These are phyloP conservation scores for Colletotrichum sublineola DNA, from an alignment of 2,329 filamentous ascomycete genomes.

Conservation along the genomic window DNA sequence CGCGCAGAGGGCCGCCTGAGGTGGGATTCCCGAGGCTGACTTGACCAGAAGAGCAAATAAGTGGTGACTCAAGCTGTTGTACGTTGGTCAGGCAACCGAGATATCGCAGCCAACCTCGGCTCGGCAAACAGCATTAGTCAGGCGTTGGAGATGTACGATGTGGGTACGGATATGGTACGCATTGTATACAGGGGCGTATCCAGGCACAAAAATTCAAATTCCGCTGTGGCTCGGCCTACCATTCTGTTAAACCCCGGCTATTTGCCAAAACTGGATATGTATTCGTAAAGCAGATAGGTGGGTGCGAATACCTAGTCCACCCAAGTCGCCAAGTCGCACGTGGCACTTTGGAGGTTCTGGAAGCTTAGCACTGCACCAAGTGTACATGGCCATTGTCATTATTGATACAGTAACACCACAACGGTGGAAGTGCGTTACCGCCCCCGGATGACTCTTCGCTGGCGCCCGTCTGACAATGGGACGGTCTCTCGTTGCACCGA, in stretches of 20 bases:
- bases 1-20: constrained; percentile 1
- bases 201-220: neutral
- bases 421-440: neutral
- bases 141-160: neutral
- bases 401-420: neutral
- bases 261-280: too few relatives aligned
- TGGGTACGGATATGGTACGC: neutral
- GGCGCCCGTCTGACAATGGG: neutral
- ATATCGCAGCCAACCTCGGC: constrained; percentile 18
- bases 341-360: neutral
- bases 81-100: constrained; percentile 18
- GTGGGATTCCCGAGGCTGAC: neutral
- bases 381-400: neutral
- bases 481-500: neutral
- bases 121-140: too few relatives aligned
- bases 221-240: neutral
- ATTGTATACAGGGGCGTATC: neutral
- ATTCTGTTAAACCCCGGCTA: constrained; percentile 6
- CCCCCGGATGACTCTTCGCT: neutral
- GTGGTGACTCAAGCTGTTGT: too few relatives aligned
- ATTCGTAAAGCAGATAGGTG: too few relatives aligned
- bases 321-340: too few relatives aligned
- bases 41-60: neutral
- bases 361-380: neutral
- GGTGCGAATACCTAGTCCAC: too few relatives aligned